Conservation (phyloP, 257 asterid species). For the Plantago elongata region DNA sequence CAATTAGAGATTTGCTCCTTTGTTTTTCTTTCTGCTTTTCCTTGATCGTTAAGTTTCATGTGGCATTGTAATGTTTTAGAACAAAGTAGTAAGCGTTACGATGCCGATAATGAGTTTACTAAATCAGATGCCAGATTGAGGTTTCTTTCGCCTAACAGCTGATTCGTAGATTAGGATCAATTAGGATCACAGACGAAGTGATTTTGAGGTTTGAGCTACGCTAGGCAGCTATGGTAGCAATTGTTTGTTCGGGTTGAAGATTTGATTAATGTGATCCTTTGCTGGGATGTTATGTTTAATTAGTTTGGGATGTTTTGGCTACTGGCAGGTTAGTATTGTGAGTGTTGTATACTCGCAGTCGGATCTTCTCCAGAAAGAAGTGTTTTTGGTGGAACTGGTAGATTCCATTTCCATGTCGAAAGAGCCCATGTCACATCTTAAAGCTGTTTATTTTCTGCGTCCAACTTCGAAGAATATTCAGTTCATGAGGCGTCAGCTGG, state of each 20-base stretch:
- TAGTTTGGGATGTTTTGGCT: slow-evolving; percentile 2
- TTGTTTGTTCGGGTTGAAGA: too few species aligned
- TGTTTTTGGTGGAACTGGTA: slow-evolving; percentile 83
- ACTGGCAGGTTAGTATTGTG: slow-evolving; percentile 81
- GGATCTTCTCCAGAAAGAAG: slow-evolving; percentile 96
- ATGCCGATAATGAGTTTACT: too few species aligned
- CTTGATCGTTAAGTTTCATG: too few species aligned
- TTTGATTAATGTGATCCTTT: too few species aligned
- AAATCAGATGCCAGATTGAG: too few species aligned
- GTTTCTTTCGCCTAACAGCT: too few species aligned
- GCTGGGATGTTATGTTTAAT: background rate
- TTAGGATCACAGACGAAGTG: background rate
- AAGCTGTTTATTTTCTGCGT: slow-evolving; percentile 94
- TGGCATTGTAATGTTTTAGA: too few species aligned
- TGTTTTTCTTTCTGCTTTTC: too few species aligned
- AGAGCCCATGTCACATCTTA: slow-evolving; percentile 95
- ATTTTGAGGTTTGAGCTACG: too few species aligned
- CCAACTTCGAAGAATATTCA: slow-evolving; percentile 86
- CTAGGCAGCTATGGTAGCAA: too few species aligned
- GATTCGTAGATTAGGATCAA: background rate
- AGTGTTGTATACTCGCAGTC: slow-evolving; percentile 93
- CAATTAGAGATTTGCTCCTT: too few species aligned
- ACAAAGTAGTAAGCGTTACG: too few species aligned
- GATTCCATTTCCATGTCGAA: slow-evolving; percentile 91
- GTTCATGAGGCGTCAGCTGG: slow-evolving; percentile 76